Evolutionary conservation across 1,139 yeast genomes (phyloP).

Genomic region (Protomyces gravidus): DNA sequence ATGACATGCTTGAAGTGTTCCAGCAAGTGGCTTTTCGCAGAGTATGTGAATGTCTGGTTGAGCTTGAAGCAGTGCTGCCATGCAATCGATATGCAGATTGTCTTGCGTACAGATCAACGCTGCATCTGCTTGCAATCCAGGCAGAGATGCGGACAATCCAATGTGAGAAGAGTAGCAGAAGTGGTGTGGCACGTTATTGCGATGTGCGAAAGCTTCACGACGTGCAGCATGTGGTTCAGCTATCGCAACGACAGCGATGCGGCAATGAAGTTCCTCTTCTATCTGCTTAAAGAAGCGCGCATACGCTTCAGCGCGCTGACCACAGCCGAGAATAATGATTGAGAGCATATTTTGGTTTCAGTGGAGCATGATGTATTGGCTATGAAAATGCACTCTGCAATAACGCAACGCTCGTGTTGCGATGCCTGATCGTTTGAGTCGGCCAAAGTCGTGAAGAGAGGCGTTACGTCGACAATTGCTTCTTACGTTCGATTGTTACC

Average conservation of each 20-base stretch:
- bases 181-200: slow-evolving; percentile 38
- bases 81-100: not conserved
- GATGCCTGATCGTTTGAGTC: too few relatives aligned
- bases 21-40: slow-evolving; percentile 39
- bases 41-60: slow-evolving; percentile 35
- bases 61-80: not conserved
- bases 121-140: not conserved
- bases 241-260: not conserved
- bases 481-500: too few relatives aligned
- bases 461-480: too few relatives aligned
- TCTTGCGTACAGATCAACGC: not conserved
- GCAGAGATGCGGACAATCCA: not conserved
- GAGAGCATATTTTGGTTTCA: too few relatives aligned
- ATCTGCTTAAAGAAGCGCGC: not conserved
- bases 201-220: slow-evolving; percentile 34
- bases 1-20: slow-evolving; percentile 31
- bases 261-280: not conserved
- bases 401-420: too few relatives aligned
- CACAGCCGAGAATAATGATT: not conserved
- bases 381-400: too few relatives aligned
- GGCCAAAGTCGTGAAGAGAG: too few relatives aligned
- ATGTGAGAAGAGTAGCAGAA: not conserved
- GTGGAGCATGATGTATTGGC: too few relatives aligned
- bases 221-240: slow-evolving; percentile 4
- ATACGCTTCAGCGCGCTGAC: not conserved